Percentiles rank a stretch among this genome's conserved stretches.
Evolutionary conservation across 306 rosid genomes (phyloP).

Genomic region (Coriaria nepalensis): DNA sequence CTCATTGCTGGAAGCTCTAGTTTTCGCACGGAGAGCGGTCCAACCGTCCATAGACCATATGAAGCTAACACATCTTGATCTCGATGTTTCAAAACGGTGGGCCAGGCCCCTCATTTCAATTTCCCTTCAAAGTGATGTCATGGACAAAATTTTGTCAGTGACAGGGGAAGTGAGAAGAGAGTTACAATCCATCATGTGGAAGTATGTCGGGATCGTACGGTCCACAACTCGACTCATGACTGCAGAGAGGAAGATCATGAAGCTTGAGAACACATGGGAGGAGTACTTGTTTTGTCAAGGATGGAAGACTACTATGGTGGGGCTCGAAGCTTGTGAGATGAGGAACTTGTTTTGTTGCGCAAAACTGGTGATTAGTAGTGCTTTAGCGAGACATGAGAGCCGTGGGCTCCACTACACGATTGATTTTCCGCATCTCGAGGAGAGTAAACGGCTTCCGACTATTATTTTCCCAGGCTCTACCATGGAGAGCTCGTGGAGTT

Average conservation of each 20-base stretch:
- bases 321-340: conserved; percentile 76
- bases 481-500: conserved; percentile 59
- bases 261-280: conserved; percentile 74
- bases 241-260: conserved; percentile 52
- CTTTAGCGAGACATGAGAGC: conserved; percentile 83
- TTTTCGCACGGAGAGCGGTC: conserved; percentile 82
- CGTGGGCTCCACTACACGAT: conserved; percentile 82
- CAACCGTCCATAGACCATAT: conserved; percentile 70
- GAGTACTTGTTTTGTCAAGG: conserved; percentile 51
- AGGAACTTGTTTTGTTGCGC: conserved; percentile 89
- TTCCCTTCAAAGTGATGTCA: conserved; percentile 27
- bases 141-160: conserved; percentile 22
- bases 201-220: conserved; percentile 72
- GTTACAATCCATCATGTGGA: conserved; percentile 70
- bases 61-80: conserved; percentile 41
- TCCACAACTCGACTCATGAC: conserved; percentile 62
- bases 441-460: conserved; percentile 87
- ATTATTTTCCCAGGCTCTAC: conserved; percentile 67
- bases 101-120: conserved; percentile 40
- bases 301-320: conserved; percentile 82
- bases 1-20: conserved; percentile 95
- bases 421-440: conserved; percentile 80
- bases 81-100: conserved; percentile 47
- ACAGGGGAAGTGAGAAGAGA: conserved; percentile 52
- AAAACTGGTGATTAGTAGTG: conserved; percentile 76